Base-by-base conservation (phyloP, 371 early-diverging fungal species). In the Haplosporangium sp. region DNA sequence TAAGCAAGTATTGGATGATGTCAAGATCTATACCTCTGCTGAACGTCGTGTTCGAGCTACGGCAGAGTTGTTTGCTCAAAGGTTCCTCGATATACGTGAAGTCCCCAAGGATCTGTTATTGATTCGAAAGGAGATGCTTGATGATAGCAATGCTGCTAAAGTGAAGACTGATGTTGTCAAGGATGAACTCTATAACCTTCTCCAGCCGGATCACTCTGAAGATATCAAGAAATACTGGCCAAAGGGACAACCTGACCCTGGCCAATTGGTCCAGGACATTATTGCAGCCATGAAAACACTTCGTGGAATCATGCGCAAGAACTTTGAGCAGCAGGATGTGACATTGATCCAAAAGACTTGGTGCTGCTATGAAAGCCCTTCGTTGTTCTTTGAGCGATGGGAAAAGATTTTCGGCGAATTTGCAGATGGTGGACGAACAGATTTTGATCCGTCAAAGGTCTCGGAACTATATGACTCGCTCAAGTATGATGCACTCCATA, bases 401-500 rank as follows among this genome's bases (percentile, higher is more conserved):
- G 96, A 96, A 77, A 96, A 96, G 83, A 89, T 97, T 61, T 95
- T 98, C 75, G 83, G 86, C 38, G 96, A 96, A 55, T 96, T 97
- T 81, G 93, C 94, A 63, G 92, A 93, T 69, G 90, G 89, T 0
- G 88, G 88, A 35, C 83, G 73, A 47, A 65, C 75, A 35, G 83
- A 89, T 69, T 85, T 90, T 61, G 94, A 96, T 74, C 96, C 97
- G 1, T 92, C 95, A 61, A 96, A 96, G 85, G 92, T 96, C 42
- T 94, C 95, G 19, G 97, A 96, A 69, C 84, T 98, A 3, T 97
- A 97, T 71, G 99, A 98, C 84, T 94, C 96, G 53, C 85, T 98
- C 27, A 98, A 98, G 73, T 97, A 96, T 72, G 99, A 98, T 76
- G 93, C 97, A 4, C 83, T 98, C 60, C 99, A 98, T 75, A 97